Conservation (phyloP, 805 yeast species). For the Wickerhamomyces mucosus region DNA sequence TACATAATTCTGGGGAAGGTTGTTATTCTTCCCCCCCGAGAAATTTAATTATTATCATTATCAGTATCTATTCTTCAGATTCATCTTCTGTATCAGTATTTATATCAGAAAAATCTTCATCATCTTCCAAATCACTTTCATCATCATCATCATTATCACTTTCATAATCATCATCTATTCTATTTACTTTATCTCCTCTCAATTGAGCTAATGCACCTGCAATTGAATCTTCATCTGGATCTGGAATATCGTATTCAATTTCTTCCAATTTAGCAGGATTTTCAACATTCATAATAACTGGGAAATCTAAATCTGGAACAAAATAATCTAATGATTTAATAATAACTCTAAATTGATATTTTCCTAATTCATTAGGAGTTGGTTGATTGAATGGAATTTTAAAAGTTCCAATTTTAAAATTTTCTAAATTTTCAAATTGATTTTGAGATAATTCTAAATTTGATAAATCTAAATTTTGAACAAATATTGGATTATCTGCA, state of each 20-base stretch:
- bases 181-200: constrained; percentile 51
- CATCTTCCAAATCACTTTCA: constrained; percentile 34
- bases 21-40: too few relatives aligned
- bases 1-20: too few relatives aligned
- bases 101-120: constrained; percentile 37
- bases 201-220: constrained; percentile 69
- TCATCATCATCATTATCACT: constrained; percentile 33
- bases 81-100: constrained; percentile 62
- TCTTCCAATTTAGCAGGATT: constrained; percentile 40
- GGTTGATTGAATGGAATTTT: constrained; percentile 67
- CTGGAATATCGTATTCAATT: constrained; percentile 51
- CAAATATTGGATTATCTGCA: constrained; percentile 52
- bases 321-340: constrained; percentile 70
- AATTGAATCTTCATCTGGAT: constrained; percentile 64
- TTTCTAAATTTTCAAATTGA: constrained; percentile 27
- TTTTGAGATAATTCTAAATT: constrained; percentile 48
- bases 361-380: constrained; percentile 66
- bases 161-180: constrained; percentile 22
- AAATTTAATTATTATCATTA: too few relatives aligned
- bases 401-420: constrained; percentile 53
- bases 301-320: constrained; percentile 70
- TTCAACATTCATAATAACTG: constrained; percentile 61
- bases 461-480: constrained; percentile 42
- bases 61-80: too few relatives aligned
- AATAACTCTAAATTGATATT: constrained; percentile 56